A percentile compares a stretch with the other conserved stretches of the same genome.
phyloP scores from a whole-genome alignment of 345 rosid species.

The Salix koriyanagi region DNA sequence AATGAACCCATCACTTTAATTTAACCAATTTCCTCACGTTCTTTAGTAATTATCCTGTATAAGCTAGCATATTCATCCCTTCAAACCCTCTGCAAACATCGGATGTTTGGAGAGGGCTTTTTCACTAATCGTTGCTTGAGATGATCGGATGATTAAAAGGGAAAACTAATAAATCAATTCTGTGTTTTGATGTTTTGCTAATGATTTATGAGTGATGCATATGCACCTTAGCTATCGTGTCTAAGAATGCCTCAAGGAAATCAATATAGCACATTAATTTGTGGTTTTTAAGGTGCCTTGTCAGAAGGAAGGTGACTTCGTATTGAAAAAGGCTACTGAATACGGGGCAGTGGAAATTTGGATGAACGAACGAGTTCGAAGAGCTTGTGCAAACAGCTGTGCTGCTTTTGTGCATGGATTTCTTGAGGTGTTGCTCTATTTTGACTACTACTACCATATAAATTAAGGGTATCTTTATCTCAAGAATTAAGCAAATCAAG shows the following conservation, averaged over 20 bases:
- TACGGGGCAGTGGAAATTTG: slow-evolving; percentile 96
- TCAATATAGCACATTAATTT: not conserved
- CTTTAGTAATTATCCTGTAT: not conserved
- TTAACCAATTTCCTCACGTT: not conserved
- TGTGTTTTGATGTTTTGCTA: not conserved
- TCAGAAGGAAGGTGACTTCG: slow-evolving; percentile 70
- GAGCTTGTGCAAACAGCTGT: slow-evolving; percentile 94
- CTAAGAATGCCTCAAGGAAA: not conserved
- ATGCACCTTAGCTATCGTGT: not conserved
- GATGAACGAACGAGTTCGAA: slow-evolving; percentile 95
- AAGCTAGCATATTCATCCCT: not conserved
- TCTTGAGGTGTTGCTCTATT: slow-evolving; percentile 64
- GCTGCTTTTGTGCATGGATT: slow-evolving; percentile 88
- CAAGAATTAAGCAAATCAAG: slow-evolving; percentile 13
- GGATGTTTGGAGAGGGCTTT: not conserved
- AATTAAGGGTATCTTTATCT: slow-evolving; percentile 23
- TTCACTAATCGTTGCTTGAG: not conserved
- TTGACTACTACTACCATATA: slow-evolving; percentile 31
- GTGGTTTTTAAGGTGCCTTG: slow-evolving; percentile 11
- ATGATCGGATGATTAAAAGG: not conserved
- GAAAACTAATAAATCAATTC: not conserved
- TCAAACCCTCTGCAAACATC: not conserved
- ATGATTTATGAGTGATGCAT: not conserved
- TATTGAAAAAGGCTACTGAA: slow-evolving; percentile 93
- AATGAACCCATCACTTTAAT: not conserved